Percentiles rank a stretch among this genome's conserved stretches.
Conservation (phyloP, 2,329 filamentous ascomycete genomes). For the Metarhizium robertsii region DNA sequence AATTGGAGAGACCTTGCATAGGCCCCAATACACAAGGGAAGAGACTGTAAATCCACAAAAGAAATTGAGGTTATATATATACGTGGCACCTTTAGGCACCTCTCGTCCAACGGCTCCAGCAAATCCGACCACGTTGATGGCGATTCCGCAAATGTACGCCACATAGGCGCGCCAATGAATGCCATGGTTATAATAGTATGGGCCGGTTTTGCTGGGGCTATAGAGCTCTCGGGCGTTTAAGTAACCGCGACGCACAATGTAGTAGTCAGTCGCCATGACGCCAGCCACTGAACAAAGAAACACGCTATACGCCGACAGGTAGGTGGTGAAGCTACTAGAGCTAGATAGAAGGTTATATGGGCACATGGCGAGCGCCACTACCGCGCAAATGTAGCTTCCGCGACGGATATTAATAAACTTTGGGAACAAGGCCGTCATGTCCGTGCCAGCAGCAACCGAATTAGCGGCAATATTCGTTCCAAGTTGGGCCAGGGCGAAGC, state of each 20-base stretch:
- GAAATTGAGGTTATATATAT: slow-evolving; percentile 88
- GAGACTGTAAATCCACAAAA: slow-evolving; percentile 75
- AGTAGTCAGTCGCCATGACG: slow-evolving; percentile 84
- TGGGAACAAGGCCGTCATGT: slow-evolving; percentile 71
- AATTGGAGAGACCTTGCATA: slow-evolving; percentile 63
- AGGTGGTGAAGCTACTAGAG: slow-evolving; percentile 80
- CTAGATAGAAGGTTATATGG: slow-evolving; percentile 70
- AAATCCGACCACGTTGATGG: slow-evolving; percentile 89
- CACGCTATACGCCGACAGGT: slow-evolving; percentile 84
- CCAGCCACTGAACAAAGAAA: slow-evolving; percentile 91
- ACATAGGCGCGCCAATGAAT: slow-evolving; percentile 77
- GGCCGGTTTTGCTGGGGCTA: slow-evolving; percentile 53
- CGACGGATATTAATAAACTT: slow-evolving; percentile 81
- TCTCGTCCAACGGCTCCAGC: slow-evolving; percentile 63
- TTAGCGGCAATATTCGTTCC: slow-evolving; percentile 86
- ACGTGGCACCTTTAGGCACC: slow-evolving; percentile 70
- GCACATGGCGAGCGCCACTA: slow-evolving; percentile 74
- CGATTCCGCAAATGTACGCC: slow-evolving; percentile 73
- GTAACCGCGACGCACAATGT: slow-evolving; percentile 73
- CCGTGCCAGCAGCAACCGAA: slow-evolving; percentile 72
- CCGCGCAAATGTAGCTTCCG: slow-evolving; percentile 76
- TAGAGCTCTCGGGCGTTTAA: slow-evolving; percentile 73
- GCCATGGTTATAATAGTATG: slow-evolving; percentile 67
- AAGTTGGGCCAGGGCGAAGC: slow-evolving; percentile 70
- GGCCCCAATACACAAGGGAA: slow-evolving; percentile 52